A percentile compares a stretch with the other conserved stretches of the same genome.
These are phyloP conservation scores for Cyberlindnera americana DNA, from an alignment of 805 yeast genomes.

Conservation along the genomic window DNA sequence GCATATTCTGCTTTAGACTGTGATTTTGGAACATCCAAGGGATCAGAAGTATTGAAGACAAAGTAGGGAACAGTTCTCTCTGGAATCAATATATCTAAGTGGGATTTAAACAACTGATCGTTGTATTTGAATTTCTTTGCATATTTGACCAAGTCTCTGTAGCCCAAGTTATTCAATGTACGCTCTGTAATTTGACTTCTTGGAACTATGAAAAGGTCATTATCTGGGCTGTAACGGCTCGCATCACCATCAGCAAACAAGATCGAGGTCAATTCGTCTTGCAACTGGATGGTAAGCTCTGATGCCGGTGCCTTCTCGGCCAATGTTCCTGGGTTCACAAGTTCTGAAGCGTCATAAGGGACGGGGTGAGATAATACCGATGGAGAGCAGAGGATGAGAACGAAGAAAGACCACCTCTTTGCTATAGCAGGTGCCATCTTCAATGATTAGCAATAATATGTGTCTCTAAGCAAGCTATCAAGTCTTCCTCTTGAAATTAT, in stretches of 20 bases:
- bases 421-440: too few species aligned
- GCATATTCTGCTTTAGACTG: constrained; percentile 21
- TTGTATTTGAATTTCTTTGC: constrained; percentile 23
- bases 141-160: constrained; percentile 23
- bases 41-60: constrained; percentile 35
- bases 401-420: too few species aligned
- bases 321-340: neutral
- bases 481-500: too few species aligned
- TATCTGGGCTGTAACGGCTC: constrained; percentile 5
- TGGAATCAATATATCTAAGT: constrained; percentile 31
- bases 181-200: constrained; percentile 25
- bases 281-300: constrained; percentile 5
- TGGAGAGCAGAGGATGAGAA: too few species aligned
- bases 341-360: too few species aligned
- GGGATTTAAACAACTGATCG: constrained; percentile 15
- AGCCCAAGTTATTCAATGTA: constrained; percentile 27
- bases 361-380: too few species aligned
- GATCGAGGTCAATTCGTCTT: constrained; percentile 12
- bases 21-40: constrained; percentile 14
- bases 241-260: neutral
- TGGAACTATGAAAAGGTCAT: constrained; percentile 30
- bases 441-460: too few species aligned
- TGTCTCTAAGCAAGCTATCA: too few species aligned
- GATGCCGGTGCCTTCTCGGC: constrained; percentile 3
- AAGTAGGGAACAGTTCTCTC: constrained; percentile 34